These are phyloP conservation scores for Aureobasidium sp. DNA, from an alignment of 2,329 filamentous ascomycete genomes.

Conservation along the genomic window DNA sequence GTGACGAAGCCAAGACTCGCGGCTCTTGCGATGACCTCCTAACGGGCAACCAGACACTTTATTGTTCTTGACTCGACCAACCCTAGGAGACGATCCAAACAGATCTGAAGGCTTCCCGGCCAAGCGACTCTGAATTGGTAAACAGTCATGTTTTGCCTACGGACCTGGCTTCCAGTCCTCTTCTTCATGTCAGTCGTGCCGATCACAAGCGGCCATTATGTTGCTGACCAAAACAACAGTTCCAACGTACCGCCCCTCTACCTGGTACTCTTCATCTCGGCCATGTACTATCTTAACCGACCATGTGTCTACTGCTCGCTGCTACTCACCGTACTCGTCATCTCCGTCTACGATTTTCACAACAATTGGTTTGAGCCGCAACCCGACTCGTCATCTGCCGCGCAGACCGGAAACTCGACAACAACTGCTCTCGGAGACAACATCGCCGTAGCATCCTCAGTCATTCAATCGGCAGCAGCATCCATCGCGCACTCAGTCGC, in stretches of 20 bases:
- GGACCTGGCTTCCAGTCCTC: constrained; percentile 46
- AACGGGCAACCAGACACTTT: not conserved
- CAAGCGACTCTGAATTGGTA: not conserved
- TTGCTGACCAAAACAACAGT: constrained; percentile 21
- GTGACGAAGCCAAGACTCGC: constrained; percentile 5
- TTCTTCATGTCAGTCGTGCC: constrained; percentile 41
- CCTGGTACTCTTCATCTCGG: constrained; percentile 55
- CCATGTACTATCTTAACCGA: constrained; percentile 92
- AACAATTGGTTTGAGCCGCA: constrained; percentile 93
- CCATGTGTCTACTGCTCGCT: constrained; percentile 98
- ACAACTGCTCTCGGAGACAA: constrained; percentile 55
- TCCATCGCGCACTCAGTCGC: constrained; percentile 59
- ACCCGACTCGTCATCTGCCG: constrained; percentile 23
- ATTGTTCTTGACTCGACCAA: not conserved
- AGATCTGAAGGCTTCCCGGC: not conserved
- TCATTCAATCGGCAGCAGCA: constrained; percentile 61
- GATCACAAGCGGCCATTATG: not conserved
- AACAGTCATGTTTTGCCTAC: constrained; percentile 54
- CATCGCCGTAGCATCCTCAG: constrained; percentile 37
- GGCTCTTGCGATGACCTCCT: not conserved
- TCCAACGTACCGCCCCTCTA: constrained; percentile 42
- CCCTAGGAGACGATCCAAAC: not conserved
- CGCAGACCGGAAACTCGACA: constrained; percentile 13
- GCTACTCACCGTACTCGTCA: constrained; percentile 87
- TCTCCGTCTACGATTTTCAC: constrained; percentile 88